These are phyloP conservation scores for Sanghuangporus baumii DNA, from an alignment of 1,284 basidiomycete species.

Conservation along the genomic window DNA sequence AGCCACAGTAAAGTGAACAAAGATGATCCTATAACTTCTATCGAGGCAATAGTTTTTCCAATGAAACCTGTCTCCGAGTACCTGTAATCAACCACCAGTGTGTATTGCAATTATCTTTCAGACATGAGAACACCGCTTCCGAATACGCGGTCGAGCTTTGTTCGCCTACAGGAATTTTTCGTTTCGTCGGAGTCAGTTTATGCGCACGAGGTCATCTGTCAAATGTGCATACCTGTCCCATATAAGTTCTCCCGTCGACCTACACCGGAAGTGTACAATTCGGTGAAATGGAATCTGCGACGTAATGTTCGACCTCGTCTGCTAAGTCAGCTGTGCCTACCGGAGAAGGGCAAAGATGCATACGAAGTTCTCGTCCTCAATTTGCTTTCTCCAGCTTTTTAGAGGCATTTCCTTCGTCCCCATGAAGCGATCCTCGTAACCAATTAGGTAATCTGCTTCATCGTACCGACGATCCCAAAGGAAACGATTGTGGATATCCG, in stretches of 20 bases:
- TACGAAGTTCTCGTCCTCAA: conserved; percentile 24
- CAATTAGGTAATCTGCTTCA: conserved; percentile 21
- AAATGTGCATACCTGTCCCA: conserved; percentile 17
- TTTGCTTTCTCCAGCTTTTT: conserved; percentile 21
- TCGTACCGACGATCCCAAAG: conserved; percentile 21
- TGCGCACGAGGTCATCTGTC: background rate
- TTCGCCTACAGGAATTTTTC: background rate
- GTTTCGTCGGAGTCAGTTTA: background rate
- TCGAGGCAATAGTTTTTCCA: background rate
- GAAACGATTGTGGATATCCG: conserved; percentile 22
- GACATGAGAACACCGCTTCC: conserved; percentile 6
- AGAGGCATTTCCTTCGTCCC: conserved; percentile 21
- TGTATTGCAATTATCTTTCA: background rate
- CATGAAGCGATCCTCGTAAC: conserved; percentile 25
- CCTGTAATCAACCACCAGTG: background rate
- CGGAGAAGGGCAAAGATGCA: conserved; percentile 6
- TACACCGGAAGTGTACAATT: conserved; percentile 21
- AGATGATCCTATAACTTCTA: conserved; percentile 8
- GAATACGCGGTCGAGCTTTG: conserved; percentile 8
- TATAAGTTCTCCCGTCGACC: conserved; percentile 6
- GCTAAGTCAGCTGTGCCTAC: background rate
- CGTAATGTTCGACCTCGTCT: background rate
- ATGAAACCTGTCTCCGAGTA: background rate
- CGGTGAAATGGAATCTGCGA: conserved; percentile 24
- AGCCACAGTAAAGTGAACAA: background rate